phyloP scores from a whole-genome alignment of 169 alveolate genomes.

The Amoebophrya sp. region DNA sequence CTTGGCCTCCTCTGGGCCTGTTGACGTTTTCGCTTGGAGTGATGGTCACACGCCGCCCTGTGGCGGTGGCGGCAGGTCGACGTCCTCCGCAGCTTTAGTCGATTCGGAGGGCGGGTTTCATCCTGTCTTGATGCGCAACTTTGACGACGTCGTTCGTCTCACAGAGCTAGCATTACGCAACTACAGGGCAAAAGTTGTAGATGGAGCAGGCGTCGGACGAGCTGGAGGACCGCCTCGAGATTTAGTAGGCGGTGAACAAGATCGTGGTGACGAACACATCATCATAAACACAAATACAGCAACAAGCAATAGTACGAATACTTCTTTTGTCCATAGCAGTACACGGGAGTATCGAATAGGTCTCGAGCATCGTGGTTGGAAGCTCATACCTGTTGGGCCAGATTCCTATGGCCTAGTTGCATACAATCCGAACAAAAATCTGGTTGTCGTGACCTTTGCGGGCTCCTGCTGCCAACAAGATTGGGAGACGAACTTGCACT shows the following conservation, averaged over 20 bases:
- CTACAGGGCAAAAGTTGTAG: too few relatives aligned
- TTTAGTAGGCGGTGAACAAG: not conserved
- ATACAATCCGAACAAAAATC: not conserved
- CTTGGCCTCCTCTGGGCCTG: too few relatives aligned
- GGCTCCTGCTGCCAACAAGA: not conserved
- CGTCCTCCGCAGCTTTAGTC: too few relatives aligned
- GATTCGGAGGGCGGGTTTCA: not conserved
- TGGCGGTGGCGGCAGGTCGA: too few relatives aligned
- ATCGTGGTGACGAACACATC: not conserved
- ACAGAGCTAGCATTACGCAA: not conserved
- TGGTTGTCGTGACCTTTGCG: not conserved
- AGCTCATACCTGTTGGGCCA: not conserved
- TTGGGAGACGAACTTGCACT: slow-evolving; percentile 20
- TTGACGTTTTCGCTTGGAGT: too few relatives aligned
- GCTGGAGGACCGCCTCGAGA: not conserved
- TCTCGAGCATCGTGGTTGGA: too few relatives aligned
- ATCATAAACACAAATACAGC: too few relatives aligned
- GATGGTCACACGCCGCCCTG: too few relatives aligned
- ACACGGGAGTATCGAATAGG: too few relatives aligned
- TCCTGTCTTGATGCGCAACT: not conserved
- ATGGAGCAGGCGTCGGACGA: not conserved
- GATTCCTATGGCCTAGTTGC: not conserved
- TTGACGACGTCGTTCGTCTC: not conserved
- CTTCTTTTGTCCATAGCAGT: too few relatives aligned
- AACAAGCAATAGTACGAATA: too few relatives aligned